Percentiles rank a stretch among this genome's conserved stretches.
phyloP scores from a whole-genome alignment of 2,329 filamentous ascomycete genomes.

The Periconia digitata region DNA sequence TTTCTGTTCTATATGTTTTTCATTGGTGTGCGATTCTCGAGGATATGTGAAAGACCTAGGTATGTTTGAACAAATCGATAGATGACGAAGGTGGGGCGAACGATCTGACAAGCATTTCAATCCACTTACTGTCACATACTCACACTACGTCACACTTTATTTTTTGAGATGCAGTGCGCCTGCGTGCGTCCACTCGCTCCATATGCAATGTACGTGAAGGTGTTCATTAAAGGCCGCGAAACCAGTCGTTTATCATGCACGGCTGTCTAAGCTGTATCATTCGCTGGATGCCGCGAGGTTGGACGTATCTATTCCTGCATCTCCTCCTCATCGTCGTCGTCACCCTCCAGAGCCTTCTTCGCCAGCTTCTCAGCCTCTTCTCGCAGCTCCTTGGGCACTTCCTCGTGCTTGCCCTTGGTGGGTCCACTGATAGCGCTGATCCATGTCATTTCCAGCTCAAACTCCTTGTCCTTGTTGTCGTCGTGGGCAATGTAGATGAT shows the following conservation, averaged over 20 bases:
- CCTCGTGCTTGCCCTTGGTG: conserved; percentile 88
- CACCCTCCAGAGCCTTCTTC: conserved; percentile 83
- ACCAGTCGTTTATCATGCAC: conserved; percentile 30
- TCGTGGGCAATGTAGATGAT: conserved; percentile 98
- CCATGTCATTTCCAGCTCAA: conserved; percentile 99
- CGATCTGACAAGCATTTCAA: neutral
- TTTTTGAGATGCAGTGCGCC: neutral
- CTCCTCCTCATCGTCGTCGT: conserved; percentile 82
- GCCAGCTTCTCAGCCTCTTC: conserved; percentile 93
- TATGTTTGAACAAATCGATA: no score
- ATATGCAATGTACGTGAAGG: neutral
- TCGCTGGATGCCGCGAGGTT: conserved; percentile 18
- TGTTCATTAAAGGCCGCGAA: conserved; percentile 2
- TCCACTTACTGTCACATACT: no score
- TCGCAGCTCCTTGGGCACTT: conserved; percentile 85
- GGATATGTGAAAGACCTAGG: no score
- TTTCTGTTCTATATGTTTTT: no score
- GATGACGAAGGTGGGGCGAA: neutral
- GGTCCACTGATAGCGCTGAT: conserved; percentile 82
- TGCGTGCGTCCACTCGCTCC: neutral
- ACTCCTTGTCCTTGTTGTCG: conserved; percentile 99
- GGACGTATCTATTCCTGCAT: conserved; percentile 74
- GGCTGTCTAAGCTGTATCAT: conserved; percentile 29
- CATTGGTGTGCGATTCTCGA: no score
- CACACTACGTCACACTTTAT: neutral